phyloP scores from a whole-genome alignment of 2,329 filamentous ascomycete species.

The Aphanoascus verrucosus region DNA sequence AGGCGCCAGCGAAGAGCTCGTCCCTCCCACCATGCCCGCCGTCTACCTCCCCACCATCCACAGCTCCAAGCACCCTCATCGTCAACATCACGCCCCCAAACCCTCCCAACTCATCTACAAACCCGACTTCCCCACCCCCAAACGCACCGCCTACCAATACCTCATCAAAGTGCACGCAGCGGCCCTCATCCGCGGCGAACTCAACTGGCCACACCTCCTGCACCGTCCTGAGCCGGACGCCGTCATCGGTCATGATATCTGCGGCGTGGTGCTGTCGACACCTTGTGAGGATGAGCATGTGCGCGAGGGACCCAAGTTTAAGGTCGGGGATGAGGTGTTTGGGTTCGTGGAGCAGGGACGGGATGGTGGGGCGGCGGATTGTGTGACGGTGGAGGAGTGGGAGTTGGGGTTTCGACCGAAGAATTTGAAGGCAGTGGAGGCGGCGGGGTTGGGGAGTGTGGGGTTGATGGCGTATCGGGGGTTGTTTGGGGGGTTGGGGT shows the following conservation, averaged over 20 bases:
- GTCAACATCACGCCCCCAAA: conserved; percentile 16
- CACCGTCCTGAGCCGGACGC: conserved; percentile 20
- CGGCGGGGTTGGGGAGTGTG: conserved; percentile 30
- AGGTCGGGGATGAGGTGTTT: conserved; percentile 33
- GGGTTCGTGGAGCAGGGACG: conserved; percentile 30
- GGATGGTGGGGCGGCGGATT: conserved; percentile 36
- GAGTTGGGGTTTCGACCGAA: conserved; percentile 31
- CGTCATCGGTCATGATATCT: conserved; percentile 34
- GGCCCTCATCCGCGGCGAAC: conserved; percentile 32
- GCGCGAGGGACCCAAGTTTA: conserved; percentile 29
- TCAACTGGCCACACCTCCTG: conserved; percentile 22
- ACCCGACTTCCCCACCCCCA: conserved; percentile 29
- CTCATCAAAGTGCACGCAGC: conserved; percentile 33
- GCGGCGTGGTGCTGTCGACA: conserved; percentile 31
- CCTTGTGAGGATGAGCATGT: conserved; percentile 24
- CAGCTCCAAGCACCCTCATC: conserved; percentile 15
- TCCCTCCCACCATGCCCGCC: conserved; percentile 31
- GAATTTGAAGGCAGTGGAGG: conserved; percentile 28
- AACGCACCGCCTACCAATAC: conserved; percentile 29
- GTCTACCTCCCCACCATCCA: conserved; percentile 30
- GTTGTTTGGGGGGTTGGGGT: conserved; percentile 28
- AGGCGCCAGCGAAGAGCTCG: conserved; percentile 28
- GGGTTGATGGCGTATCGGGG: conserved; percentile 36
- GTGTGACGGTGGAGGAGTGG: conserved; percentile 28
- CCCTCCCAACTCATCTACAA: conserved; percentile 27